These are phyloP conservation scores for Scortechinia acanthostroma DNA, from an alignment of 2,329 filamentous ascomycete genomes.

Conservation along the genomic window DNA sequence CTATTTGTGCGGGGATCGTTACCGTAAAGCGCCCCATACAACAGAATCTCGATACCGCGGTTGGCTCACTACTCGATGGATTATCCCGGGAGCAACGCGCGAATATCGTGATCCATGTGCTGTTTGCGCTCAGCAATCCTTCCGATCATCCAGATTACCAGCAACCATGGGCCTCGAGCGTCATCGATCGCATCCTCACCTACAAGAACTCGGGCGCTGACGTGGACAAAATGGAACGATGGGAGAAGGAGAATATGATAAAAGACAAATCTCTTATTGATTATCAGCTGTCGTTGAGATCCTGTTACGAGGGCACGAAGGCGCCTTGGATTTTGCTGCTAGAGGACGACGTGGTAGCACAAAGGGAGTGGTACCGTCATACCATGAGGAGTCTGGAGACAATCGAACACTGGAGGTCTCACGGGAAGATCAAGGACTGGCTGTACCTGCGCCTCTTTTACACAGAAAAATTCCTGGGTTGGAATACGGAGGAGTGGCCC, in stretches of 20 bases:
- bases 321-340: not conserved
- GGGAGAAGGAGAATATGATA: not conserved
- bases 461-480: constrained; percentile 25
- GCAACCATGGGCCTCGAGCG: not conserved
- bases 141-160: not conserved
- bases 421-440: constrained; percentile 14
- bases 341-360: constrained; percentile 1
- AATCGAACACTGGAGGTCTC: not conserved
- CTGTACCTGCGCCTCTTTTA: constrained; percentile 28
- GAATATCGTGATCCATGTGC: not conserved
- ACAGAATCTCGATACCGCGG: not conserved
- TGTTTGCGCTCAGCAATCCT: not conserved
- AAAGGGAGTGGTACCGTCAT: not conserved
- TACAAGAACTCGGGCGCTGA: not conserved
- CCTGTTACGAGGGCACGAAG: not conserved
- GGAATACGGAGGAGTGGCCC: constrained; percentile 23
- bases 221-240: not conserved
- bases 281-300: not conserved
- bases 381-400: not conserved
- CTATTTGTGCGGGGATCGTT: not conserved
- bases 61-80: not conserved
- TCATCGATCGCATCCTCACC: not conserved
- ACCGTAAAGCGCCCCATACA: not conserved
- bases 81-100: not conserved
- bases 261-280: not conserved